These are phyloP conservation scores for Solanum pennellii DNA, from an alignment of 257 asterid genomes.

Conservation along the genomic window DNA sequence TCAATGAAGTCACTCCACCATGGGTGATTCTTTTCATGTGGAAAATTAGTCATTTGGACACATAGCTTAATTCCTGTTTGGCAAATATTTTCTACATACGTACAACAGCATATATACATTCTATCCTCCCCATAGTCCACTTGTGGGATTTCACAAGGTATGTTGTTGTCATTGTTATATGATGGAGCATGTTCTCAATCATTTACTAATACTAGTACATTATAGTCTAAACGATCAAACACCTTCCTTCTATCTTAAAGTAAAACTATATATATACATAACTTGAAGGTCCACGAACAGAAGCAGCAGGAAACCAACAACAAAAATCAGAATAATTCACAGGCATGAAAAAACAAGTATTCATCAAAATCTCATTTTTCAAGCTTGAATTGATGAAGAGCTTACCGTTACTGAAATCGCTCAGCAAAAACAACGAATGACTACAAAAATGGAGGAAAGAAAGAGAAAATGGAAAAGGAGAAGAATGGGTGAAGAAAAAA, in stretches of 20 bases:
- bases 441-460: too few relatives aligned
- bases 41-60: background rate
- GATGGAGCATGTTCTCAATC: background rate
- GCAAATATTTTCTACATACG: background rate
- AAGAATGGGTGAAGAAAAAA: too few relatives aligned
- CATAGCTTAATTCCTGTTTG: background rate
- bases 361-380: background rate
- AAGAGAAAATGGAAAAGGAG: too few relatives aligned
- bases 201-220: background rate
- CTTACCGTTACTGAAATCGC: background rate
- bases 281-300: background rate
- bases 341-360: background rate
- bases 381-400: background rate
- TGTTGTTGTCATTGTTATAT: background rate
- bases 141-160: background rate
- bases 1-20: background rate
- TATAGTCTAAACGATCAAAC: background rate
- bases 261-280: background rate
- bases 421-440: too few relatives aligned
- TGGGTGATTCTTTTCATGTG: background rate
- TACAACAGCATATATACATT: background rate
- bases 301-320: background rate
- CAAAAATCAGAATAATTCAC: background rate
- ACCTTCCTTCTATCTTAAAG: background rate
- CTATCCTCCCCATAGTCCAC: background rate